These are phyloP conservation scores for Prasinococcaceae sp. DNA, from an alignment of 139 green algal species.

Conservation along the genomic window DNA sequence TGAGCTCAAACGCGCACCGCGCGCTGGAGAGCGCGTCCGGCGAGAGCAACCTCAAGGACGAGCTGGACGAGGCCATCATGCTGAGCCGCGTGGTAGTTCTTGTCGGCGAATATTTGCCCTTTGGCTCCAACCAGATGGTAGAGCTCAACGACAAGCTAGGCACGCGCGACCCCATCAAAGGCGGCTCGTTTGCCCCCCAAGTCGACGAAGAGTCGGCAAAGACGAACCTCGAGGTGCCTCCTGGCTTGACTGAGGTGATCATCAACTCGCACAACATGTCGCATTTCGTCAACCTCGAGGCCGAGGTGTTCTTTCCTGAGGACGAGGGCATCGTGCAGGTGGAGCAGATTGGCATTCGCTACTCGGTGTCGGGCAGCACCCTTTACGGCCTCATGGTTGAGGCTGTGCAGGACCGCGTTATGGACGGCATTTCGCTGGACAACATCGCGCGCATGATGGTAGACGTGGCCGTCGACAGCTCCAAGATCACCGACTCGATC, in stretches of 20 bases:
- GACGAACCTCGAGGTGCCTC: conserved; percentile 4
- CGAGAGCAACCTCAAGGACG: neutral
- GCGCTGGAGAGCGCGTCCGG: neutral
- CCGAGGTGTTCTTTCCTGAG: conserved; percentile 13
- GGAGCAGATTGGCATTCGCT: conserved; percentile 11
- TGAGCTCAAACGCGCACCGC: conserved; percentile 8
- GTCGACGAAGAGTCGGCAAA: neutral
- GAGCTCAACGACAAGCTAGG: conserved; percentile 10
- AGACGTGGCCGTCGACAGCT: conserved; percentile 9
- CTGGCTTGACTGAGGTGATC: neutral
- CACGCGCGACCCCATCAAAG: neutral
- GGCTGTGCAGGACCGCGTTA: conserved; percentile 4
- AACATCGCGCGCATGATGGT: conserved; percentile 7
- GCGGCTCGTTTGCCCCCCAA: conserved; percentile 4
- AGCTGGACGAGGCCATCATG: conserved; percentile 5
- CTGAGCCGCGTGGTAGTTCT: conserved; percentile 3
- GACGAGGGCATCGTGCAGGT: conserved; percentile 10
- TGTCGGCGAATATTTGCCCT: conserved; percentile 12
- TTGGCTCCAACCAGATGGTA: conserved; percentile 5
- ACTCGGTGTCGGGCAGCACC: neutral
- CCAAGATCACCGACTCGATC: conserved; percentile 3
- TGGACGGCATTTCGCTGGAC: conserved; percentile 13
- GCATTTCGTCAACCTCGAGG: conserved; percentile 11
- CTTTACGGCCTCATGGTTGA: conserved; percentile 11
- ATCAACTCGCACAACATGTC: neutral